phyloP scores from a whole-genome alignment of 1,284 basidiomycete genomes.

The Ustilago loliicola region DNA sequence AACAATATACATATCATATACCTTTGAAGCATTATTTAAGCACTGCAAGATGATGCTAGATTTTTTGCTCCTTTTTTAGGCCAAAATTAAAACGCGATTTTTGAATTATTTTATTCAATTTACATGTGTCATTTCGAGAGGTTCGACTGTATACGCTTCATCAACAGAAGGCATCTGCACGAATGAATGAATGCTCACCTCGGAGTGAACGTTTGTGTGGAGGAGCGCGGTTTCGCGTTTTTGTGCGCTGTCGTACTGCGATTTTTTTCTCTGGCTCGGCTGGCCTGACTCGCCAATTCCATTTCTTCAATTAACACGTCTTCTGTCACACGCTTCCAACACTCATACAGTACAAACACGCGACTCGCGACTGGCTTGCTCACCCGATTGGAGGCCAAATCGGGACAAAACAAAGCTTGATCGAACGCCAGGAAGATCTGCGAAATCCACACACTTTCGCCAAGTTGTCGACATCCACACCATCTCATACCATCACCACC shows the following conservation, averaged over 20 bases:
- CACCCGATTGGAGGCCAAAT: not conserved
- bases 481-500: not conserved
- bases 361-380: conserved; percentile 28
- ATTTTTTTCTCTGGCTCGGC: not conserved
- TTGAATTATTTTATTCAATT: too few species aligned
- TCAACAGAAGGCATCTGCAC: too few species aligned
- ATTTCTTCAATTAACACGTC: conserved; percentile 25
- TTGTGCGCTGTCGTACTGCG: conserved; percentile 14
- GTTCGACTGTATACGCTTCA: too few species aligned
- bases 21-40: too few species aligned
- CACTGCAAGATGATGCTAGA: too few species aligned
- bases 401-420: not conserved
- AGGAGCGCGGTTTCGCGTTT: not conserved
- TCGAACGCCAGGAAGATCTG: not conserved
- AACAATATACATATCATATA: too few species aligned
- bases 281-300: not conserved
- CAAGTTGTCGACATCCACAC: not conserved
- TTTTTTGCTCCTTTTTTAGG: too few species aligned
- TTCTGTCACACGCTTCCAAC: not conserved
- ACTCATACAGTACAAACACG: conserved; percentile 14
- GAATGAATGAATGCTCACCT: too few species aligned
- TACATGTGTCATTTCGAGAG: too few species aligned
- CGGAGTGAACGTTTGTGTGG: not conserved
- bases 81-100: too few species aligned
- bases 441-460: not conserved